Conservation (phyloP, 768 basidiomycete species). For the Lentinula detonsa region DNA sequence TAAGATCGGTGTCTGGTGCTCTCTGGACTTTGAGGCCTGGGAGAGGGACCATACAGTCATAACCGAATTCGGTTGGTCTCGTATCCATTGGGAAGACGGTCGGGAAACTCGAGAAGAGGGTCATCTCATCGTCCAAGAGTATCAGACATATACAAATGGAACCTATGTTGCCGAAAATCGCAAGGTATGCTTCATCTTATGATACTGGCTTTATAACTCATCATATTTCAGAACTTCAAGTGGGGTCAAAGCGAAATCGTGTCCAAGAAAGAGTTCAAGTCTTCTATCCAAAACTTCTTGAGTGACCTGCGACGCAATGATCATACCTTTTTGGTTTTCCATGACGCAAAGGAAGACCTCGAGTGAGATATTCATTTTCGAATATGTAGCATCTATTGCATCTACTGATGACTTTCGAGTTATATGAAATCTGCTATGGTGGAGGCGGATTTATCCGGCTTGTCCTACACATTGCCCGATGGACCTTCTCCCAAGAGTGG, state of each 20-base stretch:
- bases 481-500: slow-evolving; percentile 37
- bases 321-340: slow-evolving; percentile 75
- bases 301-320: slow-evolving; percentile 33
- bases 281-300: slow-evolving; percentile 43
- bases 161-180: slow-evolving; percentile 59
- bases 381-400: neutral
- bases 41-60: slow-evolving; percentile 61
- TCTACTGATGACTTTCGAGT: slow-evolving; percentile 22
- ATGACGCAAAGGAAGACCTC: slow-evolving; percentile 73
- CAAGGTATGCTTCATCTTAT: slow-evolving; percentile 32
- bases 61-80: slow-evolving; percentile 82
- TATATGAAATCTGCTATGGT: slow-evolving; percentile 46
- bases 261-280: slow-evolving; percentile 43
- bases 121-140: slow-evolving; percentile 63
- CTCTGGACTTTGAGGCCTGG: slow-evolving; percentile 83
- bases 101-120: slow-evolving; percentile 40
- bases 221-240: slow-evolving; percentile 44
- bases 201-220: neutral
- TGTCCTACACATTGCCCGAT: slow-evolving; percentile 56
- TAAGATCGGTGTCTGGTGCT: slow-evolving; percentile 66
- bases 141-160: slow-evolving; percentile 49
- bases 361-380: slow-evolving; percentile 37
- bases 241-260: slow-evolving; percentile 61
- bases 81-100: slow-evolving; percentile 50
- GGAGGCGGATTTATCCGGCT: slow-evolving; percentile 44